A percentile compares a stretch with the other conserved stretches of the same genome.
Conservation (phyloP, 192 early-diverging fungal species). For the Polychytrium aggregatum region DNA sequence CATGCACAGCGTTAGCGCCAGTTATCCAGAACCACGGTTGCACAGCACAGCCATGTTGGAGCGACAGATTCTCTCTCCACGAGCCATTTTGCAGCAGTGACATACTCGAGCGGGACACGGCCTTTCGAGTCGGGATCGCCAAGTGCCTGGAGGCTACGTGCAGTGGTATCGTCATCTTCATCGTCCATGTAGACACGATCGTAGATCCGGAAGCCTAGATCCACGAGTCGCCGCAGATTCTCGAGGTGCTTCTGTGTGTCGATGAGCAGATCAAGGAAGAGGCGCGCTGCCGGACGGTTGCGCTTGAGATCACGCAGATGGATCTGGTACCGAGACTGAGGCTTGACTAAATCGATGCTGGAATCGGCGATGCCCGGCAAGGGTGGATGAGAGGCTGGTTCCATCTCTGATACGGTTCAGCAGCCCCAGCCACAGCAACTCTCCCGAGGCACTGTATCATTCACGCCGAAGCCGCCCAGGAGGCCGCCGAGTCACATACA, state of each 20-base stretch:
- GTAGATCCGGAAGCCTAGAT: constrained; percentile 10
- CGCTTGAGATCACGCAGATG: constrained; percentile 39
- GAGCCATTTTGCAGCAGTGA: constrained; percentile 12
- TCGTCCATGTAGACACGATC: too few relatives aligned
- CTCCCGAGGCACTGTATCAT: constrained; percentile 37
- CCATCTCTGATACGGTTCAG: not conserved
- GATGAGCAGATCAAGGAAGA: constrained; percentile 36
- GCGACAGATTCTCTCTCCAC: constrained; percentile 6
- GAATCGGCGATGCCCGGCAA: too few relatives aligned
- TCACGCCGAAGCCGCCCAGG: constrained; percentile 27
- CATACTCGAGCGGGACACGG: too few relatives aligned
- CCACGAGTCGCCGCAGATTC: constrained; percentile 23
- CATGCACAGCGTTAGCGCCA: too few relatives aligned
- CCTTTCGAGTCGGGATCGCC: too few relatives aligned
- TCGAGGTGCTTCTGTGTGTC: constrained; percentile 30
- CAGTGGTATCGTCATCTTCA: too few relatives aligned
- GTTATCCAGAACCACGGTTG: not conserved
- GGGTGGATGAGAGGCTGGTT: constrained; percentile 12
- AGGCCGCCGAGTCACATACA: constrained; percentile 13
- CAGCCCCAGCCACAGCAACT: constrained; percentile 35
- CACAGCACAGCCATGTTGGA: not conserved
- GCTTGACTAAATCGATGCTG: too few relatives aligned
- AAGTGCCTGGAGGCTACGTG: too few relatives aligned
- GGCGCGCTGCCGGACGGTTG: constrained; percentile 9
- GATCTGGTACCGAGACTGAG: too few relatives aligned